Conservation (phyloP, 2,329 filamentous ascomycete genomes). For the Aspergillus viridinutans region DNA sequence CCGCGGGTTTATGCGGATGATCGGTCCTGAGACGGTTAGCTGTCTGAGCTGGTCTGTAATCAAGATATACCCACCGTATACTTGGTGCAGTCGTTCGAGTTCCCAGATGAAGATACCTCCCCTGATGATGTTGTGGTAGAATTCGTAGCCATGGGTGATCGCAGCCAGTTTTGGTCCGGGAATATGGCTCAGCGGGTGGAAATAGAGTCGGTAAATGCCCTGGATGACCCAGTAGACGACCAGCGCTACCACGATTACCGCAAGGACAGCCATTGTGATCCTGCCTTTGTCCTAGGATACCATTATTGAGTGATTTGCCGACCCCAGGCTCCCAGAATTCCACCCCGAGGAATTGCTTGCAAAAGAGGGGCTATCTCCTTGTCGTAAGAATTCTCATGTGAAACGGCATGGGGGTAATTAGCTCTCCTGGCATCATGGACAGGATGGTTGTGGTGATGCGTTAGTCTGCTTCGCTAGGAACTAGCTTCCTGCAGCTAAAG, state of each 20-base stretch:
- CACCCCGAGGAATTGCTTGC: too few species aligned
- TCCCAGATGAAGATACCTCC: conserved; percentile 31
- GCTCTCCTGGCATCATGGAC: too few species aligned
- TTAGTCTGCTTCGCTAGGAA: too few species aligned
- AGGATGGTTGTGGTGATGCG: too few species aligned
- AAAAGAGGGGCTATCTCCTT: too few species aligned
- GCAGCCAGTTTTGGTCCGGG: conserved; percentile 33
- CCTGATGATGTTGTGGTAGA: conserved; percentile 32
- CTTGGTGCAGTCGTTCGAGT: conserved; percentile 31
- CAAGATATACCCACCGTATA: conserved; percentile 25
- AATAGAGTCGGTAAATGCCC: conserved; percentile 28
- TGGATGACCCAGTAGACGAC: not conserved
- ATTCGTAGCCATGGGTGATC: conserved; percentile 27
- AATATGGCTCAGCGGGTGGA: conserved; percentile 30
- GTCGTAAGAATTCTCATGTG: too few species aligned
- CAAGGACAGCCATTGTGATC: not conserved
- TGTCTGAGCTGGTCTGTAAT: not conserved
- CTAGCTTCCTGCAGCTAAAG: too few species aligned
- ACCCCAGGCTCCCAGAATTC: too few species aligned
- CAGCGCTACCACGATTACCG: not conserved
- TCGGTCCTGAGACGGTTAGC: conserved; percentile 21
- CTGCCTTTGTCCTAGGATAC: too few species aligned
- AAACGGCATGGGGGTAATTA: too few species aligned
- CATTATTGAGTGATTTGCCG: too few species aligned
- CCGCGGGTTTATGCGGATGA: conserved; percentile 31